Evolutionary conservation across 2,329 filamentous ascomycete species (phyloP).

Genomic region (Hypoxylon sp.): DNA sequence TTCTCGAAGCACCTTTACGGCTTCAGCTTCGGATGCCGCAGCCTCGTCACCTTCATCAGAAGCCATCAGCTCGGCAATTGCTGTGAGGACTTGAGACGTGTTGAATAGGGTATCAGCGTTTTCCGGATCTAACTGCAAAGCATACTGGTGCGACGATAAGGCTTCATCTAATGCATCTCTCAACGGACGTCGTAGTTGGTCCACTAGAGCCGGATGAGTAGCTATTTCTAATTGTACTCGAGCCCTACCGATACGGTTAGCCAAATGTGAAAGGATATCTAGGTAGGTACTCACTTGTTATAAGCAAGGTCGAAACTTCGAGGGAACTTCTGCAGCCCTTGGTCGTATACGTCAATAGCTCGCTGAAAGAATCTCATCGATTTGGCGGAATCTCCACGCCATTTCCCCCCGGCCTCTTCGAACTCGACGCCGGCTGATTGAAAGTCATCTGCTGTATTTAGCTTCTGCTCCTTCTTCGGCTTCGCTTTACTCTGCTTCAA

Average conservation of each 20-base stretch:
- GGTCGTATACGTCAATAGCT: conserved; percentile 76
- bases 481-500: conserved; percentile 45
- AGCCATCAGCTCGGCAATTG: conserved; percentile 72
- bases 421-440: conserved; percentile 77
- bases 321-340: conserved; percentile 73
- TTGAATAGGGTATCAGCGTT: conserved; percentile 81
- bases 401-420: conserved; percentile 82
- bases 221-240: conserved; percentile 78
- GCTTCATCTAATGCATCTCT: conserved; percentile 71
- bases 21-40: conserved; percentile 52
- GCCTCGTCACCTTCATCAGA: conserved; percentile 66
- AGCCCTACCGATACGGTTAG: conserved; percentile 63
- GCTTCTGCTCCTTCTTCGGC: conserved; percentile 58
- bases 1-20: conserved; percentile 58
- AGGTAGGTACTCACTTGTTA: conserved; percentile 76
- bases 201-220: conserved; percentile 74
- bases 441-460: conserved; percentile 77
- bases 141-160: conserved; percentile 74
- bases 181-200: conserved; percentile 68
- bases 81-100: conserved; percentile 77
- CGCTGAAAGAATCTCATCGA: conserved; percentile 69
- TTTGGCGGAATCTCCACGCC: conserved; percentile 79
- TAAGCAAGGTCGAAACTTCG: conserved; percentile 79
- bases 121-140: conserved; percentile 70
- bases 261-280: no score